Base-by-base conservation (phyloP, 2,329 filamentous ascomycete genomes). In the Venturia effusa region DNA sequence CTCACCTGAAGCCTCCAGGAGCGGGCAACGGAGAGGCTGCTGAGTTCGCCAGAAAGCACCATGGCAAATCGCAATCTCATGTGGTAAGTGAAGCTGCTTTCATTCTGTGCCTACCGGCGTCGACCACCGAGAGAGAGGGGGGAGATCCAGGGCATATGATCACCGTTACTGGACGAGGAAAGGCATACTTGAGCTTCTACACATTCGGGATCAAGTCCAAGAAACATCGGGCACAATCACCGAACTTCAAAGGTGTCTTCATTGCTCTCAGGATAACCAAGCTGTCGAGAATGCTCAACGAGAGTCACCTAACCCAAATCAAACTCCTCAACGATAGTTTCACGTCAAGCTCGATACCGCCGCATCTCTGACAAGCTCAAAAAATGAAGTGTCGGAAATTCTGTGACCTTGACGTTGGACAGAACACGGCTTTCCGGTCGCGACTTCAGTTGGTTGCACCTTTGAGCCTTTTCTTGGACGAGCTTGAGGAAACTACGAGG, bases 21-120 rank as follows among this genome's bases (percentile, higher is more conserved):
- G 73, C 73, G 43, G 51, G 43, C 34, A 45, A 59, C 59, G 78
- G 74, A 67, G 74, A 72, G 60, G 73, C 74, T 64, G 69, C 68
- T 64, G 78, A 75, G 69, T 81, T 85, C 68, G 78, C 82, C 70
- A 81, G 82, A 70, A 86, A 87, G 74, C 89, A 90, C 74, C 88
- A 92, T 77, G 89, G 89, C 79, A 92, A 92, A 84, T 89, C 88
- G 70, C 88, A 89, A 76, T 91, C 88, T 66, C 89, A 92, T 78
- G 89, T 92, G 85, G 89, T 89, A 79, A 85, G 88, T 86, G 65
- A 51, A 34, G 51, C 51, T 57, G 13, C 54, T 60, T 48, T 43
- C 10, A 30, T 59, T 34, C 24, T 27, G 32, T 59, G 22, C 22
- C 13, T 11, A 34, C 15, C 11, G 7, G 30, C 32, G 15, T 57